phyloP scores from a whole-genome alignment of 192 early-diverging fungal genomes.

The Phycomyces blakesleeanus region DNA sequence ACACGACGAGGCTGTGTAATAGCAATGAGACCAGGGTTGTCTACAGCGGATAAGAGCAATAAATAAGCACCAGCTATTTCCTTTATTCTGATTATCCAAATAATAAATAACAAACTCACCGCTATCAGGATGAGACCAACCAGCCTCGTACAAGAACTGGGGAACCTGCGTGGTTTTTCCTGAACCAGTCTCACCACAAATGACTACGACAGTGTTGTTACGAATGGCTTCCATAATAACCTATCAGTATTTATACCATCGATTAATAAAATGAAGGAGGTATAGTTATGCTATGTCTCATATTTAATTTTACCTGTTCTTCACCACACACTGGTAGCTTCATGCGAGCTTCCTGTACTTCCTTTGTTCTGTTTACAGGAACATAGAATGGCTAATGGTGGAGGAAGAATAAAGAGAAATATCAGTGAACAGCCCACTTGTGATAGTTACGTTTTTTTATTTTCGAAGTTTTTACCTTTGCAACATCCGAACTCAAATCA shows the following conservation, averaged over 20 bases:
- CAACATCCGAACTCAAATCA: constrained; percentile 27
- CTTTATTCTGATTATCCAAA: neutral
- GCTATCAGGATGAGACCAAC: constrained; percentile 84
- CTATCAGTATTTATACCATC: neutral
- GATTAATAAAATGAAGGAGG: too few relatives aligned
- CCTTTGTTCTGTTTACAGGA: constrained; percentile 66
- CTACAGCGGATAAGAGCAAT: constrained; percentile 7
- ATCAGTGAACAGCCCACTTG: neutral
- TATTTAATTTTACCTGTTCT: constrained; percentile 61
- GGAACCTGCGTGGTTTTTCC: constrained; percentile 98
- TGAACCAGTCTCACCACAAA: constrained; percentile 98
- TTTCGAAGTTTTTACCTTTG: constrained; percentile 9
- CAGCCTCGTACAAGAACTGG: constrained; percentile 96
- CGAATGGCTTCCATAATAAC: constrained; percentile 95
- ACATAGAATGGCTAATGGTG: constrained; percentile 61
- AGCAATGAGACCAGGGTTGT: constrained; percentile 90
- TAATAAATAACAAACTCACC: constrained; percentile 25
- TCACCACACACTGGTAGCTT: constrained; percentile 89
- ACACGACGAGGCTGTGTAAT: constrained; percentile 97
- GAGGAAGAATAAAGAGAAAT: neutral
- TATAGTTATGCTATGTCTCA: too few relatives aligned
- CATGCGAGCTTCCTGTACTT: constrained; percentile 71
- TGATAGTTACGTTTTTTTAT: too few relatives aligned
- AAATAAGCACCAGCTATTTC: neutral
- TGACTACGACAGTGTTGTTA: constrained; percentile 81